Percentiles rank a stretch among this genome's conserved stretches.
These are phyloP conservation scores for Pseudogymnoascus sp. DNA, from an alignment of 2,329 filamentous ascomycete species.

Conservation along the genomic window DNA sequence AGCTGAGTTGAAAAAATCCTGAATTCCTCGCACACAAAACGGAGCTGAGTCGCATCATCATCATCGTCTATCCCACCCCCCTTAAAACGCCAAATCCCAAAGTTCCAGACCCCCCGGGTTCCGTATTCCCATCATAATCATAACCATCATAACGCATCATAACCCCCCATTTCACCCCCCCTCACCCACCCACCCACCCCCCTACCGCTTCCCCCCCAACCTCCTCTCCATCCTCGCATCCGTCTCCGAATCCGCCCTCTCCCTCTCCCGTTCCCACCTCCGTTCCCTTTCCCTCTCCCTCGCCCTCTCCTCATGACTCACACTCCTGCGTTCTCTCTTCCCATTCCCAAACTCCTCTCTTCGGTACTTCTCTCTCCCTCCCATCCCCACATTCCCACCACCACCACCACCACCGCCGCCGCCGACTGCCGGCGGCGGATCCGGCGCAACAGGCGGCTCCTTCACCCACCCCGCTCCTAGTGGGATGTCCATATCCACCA, in stretches of 20 bases:
- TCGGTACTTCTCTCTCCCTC: conserved; percentile 16
- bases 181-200: conserved; percentile 10
- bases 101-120: background rate
- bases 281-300: conserved; percentile 13
- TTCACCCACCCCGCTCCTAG: background rate
- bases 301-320: conserved; percentile 10
- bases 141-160: background rate
- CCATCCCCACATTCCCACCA: conserved; percentile 24
- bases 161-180: conserved; percentile 10
- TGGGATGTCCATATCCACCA: conserved; percentile 9
- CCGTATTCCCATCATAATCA: background rate
- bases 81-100: background rate
- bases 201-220: conserved; percentile 9
- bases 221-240: background rate
- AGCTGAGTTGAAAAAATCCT: background rate
- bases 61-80: background rate
- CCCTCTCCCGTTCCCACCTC: background rate
- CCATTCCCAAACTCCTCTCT: conserved; percentile 10
- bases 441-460: background rate
- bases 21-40: background rate
- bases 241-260: conserved; percentile 8
- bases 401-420: background rate
- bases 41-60: background rate
- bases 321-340: background rate
- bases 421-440: conserved; percentile 6